Conservation (phyloP, 345 rosid genomes). For the Aegle marmelos region DNA sequence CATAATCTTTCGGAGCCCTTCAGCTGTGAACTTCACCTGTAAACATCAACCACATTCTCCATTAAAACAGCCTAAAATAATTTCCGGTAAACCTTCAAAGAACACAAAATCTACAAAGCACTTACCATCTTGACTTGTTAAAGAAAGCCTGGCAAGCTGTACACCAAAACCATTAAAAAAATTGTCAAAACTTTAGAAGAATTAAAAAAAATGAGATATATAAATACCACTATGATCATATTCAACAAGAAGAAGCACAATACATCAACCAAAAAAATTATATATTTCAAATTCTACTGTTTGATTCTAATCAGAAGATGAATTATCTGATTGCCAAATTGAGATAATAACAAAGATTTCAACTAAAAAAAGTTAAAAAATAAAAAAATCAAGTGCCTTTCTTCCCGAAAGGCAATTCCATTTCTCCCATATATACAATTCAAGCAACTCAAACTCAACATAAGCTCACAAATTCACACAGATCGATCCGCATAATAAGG, state of each 20-base stretch:
- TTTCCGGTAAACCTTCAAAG: neutral
- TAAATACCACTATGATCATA: neutral
- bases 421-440: too few relatives aligned
- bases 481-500: neutral
- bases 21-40: conserved; percentile 68
- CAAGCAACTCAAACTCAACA: neutral
- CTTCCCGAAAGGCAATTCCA: neutral
- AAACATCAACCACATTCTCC: neutral
- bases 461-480: neutral
- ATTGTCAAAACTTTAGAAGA: too few relatives aligned
- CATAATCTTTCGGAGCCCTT: conserved; percentile 61
- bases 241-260: neutral
- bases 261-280: neutral
- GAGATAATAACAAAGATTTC: neutral
- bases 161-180: neutral
- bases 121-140: conserved; percentile 30
- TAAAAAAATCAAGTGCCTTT: neutral
- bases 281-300: neutral
- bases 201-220: neutral
- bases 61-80: neutral
- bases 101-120: neutral
- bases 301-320: neutral
- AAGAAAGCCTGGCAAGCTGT: neutral
- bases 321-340: neutral
- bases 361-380: neutral